These are phyloP conservation scores for Peronosclerospora sorghi DNA, from an alignment of 352 stramenopile species.

Conservation along the genomic window DNA sequence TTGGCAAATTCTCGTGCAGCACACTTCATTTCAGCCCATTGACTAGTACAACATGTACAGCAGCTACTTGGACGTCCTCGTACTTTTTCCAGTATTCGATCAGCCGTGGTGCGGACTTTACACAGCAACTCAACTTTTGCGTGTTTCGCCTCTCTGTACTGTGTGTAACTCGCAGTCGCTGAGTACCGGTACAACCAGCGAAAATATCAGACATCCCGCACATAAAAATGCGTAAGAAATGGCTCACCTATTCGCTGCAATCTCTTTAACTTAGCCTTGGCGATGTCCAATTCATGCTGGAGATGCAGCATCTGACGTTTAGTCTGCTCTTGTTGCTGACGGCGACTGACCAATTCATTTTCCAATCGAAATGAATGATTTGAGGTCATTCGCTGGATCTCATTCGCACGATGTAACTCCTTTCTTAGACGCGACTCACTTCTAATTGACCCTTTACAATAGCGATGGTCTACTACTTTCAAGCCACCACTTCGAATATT, in stretches of 20 bases:
- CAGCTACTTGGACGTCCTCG: slow-evolving; percentile 1
- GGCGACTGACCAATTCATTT: slow-evolving; percentile 12
- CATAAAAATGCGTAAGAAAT: background rate
- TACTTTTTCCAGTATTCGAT: slow-evolving; percentile 13
- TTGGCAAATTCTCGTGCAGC: slow-evolving; percentile 3
- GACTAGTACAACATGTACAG: slow-evolving; percentile 5
- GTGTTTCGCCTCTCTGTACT: slow-evolving; percentile 4
- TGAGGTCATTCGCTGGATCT: slow-evolving; percentile 20
- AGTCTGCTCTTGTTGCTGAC: slow-evolving; percentile 19
- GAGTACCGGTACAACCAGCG: slow-evolving; percentile 6
- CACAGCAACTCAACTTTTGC: slow-evolving; percentile 3
- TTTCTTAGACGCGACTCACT: slow-evolving; percentile 4
- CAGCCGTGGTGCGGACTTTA: slow-evolving; percentile 1
- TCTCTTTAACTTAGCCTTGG: slow-evolving; percentile 14
- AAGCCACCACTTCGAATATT: background rate
- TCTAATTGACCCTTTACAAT: background rate
- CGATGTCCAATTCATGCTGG: slow-evolving; percentile 14
- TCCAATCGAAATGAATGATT: slow-evolving; percentile 27
- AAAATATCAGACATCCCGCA: slow-evolving; percentile 6
- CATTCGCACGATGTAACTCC: slow-evolving; percentile 10
- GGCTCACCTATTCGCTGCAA: slow-evolving; percentile 30
- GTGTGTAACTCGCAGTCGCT: slow-evolving; percentile 12
- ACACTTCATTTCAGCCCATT: slow-evolving; percentile 10
- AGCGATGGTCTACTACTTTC: background rate
- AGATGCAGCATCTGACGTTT: slow-evolving; percentile 9